phyloP scores from a whole-genome alignment of 441 rosid genomes.

The Daphne laureola region DNA sequence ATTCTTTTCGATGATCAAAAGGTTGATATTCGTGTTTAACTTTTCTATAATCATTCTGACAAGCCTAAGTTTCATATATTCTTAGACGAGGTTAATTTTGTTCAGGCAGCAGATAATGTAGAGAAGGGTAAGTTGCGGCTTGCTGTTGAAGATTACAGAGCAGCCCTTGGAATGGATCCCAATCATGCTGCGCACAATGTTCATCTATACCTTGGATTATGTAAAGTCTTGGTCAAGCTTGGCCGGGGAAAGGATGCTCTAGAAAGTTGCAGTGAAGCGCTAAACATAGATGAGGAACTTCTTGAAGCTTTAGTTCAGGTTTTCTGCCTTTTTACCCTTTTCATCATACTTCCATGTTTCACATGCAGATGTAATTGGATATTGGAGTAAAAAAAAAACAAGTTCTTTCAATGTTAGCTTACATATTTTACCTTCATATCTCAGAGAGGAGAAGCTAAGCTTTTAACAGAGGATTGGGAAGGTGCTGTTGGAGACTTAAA shows the following conservation, averaged over 20 bases:
- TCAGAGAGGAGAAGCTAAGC: conserved; percentile 95
- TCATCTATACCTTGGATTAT: conserved; percentile 88
- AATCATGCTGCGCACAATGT: conserved; percentile 80
- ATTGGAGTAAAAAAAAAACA: too few species aligned
- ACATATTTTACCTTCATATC: conserved; percentile 5
- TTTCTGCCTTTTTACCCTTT: conserved; percentile 11
- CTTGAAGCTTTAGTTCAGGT: conserved; percentile 91
- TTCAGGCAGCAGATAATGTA: conserved; percentile 88
- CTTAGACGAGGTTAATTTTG: neutral
- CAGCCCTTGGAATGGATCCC: conserved; percentile 82
- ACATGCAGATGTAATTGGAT: too few species aligned
- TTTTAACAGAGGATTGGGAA: conserved; percentile 89
- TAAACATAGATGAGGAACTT: conserved; percentile 69
- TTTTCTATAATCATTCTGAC: neutral
- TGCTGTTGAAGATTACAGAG: conserved; percentile 83
- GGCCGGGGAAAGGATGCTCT: conserved; percentile 93
- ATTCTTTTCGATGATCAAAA: neutral
- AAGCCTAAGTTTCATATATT: neutral
- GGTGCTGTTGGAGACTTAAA: conserved; percentile 93
- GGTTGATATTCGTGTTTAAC: too few species aligned
- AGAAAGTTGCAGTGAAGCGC: conserved; percentile 74
- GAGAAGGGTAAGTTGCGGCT: conserved; percentile 82
- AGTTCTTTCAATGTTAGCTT: neutral
- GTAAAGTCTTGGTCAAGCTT: conserved; percentile 83
- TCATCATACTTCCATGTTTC: neutral